A percentile compares a stretch with the other conserved stretches of the same genome.
Conservation (phyloP, 208 protist genomes). For the Leishmania major region DNA sequence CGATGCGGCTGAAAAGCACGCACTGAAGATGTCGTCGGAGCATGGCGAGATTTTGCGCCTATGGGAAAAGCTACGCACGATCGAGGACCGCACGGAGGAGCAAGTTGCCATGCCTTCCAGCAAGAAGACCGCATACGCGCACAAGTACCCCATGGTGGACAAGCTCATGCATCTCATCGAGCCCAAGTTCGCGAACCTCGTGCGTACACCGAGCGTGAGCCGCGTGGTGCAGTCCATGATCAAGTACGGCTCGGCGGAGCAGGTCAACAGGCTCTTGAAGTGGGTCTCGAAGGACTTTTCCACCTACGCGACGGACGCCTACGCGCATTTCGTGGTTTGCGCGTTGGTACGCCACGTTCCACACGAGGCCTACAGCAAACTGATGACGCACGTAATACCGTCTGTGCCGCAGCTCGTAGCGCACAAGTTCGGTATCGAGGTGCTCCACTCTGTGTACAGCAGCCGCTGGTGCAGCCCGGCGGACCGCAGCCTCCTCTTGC, state of each 20-base stretch:
- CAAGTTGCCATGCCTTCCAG: conserved; percentile 1
- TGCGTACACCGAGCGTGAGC: conserved; percentile 78
- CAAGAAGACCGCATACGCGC: conserved; percentile 73
- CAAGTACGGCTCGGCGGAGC: conserved; percentile 80
- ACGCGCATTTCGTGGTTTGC: conserved; percentile 82
- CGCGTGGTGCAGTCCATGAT: conserved; percentile 92
- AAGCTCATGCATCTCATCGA: conserved; percentile 81
- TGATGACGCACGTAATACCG: conserved; percentile 68
- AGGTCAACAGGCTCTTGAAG: conserved; percentile 64
- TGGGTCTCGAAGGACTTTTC: conserved; percentile 64
- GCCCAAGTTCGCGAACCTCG: conserved; percentile 68
- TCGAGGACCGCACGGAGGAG: conserved; percentile 31
- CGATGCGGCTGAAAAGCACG: conserved; percentile 86
- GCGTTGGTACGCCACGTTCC: conserved; percentile 85
- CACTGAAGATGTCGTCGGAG: conserved; percentile 88
- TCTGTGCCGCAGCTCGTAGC: conserved; percentile 72
- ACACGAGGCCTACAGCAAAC: conserved; percentile 69
- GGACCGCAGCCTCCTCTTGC: conserved; percentile 75
- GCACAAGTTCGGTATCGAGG: conserved; percentile 88
- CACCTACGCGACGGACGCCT: conserved; percentile 76
- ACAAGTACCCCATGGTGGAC: conserved; percentile 90
- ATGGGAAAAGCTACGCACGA: conserved; percentile 81
- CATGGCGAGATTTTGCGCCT: conserved; percentile 87
- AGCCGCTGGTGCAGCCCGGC: conserved; percentile 70
- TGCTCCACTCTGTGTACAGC: conserved; percentile 83